Percentiles rank a stretch among this genome's conserved stretches.
Conservation (phyloP, 2,329 filamentous ascomycete genomes). For the Epichloe sp. region DNA sequence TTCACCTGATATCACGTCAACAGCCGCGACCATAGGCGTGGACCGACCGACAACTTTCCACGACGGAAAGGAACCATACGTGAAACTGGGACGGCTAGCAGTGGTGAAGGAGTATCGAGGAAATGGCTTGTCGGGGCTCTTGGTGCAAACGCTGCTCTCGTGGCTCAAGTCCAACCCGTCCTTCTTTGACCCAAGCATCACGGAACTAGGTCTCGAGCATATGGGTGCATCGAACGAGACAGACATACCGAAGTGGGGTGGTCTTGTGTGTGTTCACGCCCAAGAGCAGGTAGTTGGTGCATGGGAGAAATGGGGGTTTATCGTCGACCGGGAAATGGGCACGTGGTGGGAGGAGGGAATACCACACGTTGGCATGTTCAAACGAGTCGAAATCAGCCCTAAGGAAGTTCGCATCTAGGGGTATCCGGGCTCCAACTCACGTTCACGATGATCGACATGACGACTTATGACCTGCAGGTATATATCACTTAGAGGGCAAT, state of each 20-base stretch:
- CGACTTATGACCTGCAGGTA: neutral
- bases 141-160: constrained; percentile 54
- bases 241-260: constrained; percentile 51
- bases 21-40: constrained; percentile 10
- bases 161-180: constrained; percentile 53
- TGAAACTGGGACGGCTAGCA: constrained; percentile 71
- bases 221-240: constrained; percentile 24
- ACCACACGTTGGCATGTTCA: constrained; percentile 72
- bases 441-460: neutral
- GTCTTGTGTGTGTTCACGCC: constrained; percentile 67
- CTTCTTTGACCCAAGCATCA: constrained; percentile 38
- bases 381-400: constrained; percentile 27
- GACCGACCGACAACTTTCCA: constrained; percentile 39
- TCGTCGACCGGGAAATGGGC: constrained; percentile 58
- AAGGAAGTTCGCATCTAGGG: constrained; percentile 14
- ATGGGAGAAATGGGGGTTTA: constrained; percentile 64
- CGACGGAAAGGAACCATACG: constrained; percentile 57
- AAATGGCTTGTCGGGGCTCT: constrained; percentile 46
- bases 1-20: constrained; percentile 1
- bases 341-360: constrained; percentile 77
- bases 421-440: neutral
- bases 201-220: constrained; percentile 29
- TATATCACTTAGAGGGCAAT: neutral
- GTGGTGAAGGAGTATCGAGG: constrained; percentile 54
- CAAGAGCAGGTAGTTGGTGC: constrained; percentile 51